Percentiles rank a stretch among this genome's conserved stretches.
Evolutionary conservation across 164 flowering plant species (phyloP).

Genomic region (Berberis thunbergii): DNA sequence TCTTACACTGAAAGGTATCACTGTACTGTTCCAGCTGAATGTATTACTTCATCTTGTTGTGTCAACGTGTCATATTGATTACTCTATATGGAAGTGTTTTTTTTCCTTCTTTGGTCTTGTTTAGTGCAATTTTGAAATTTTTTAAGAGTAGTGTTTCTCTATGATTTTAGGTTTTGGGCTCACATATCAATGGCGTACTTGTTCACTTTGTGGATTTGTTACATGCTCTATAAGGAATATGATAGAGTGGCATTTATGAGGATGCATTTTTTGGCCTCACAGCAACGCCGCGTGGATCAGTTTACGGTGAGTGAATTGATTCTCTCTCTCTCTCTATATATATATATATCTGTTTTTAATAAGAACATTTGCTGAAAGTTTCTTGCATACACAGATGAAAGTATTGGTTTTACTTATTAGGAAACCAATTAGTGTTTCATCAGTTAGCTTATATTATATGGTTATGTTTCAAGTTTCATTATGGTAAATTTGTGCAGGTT

Average conservation of each 20-base stretch:
- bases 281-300: conserved; percentile 71
- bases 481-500: conserved; percentile 42
- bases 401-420: too few relatives aligned
- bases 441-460: too few relatives aligned
- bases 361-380: too few relatives aligned
- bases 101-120: too few relatives aligned
- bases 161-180: conserved; percentile 56
- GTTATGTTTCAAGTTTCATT: background rate
- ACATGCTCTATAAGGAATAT: conserved; percentile 78
- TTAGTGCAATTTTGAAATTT: background rate
- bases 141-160: background rate
- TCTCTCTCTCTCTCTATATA: too few relatives aligned
- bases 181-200: conserved; percentile 70
- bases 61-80: too few relatives aligned
- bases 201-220: conserved; percentile 88
- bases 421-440: too few relatives aligned
- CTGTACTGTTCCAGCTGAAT: too few relatives aligned
- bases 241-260: conserved; percentile 72
- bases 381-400: too few relatives aligned
- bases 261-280: conserved; percentile 68
- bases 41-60: too few relatives aligned
- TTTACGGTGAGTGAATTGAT: conserved; percentile 50
- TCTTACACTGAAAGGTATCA: background rate
- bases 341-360: too few relatives aligned
- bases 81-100: too few relatives aligned